Percentiles rank a stretch among this genome's conserved stretches.
phyloP scores from a whole-genome alignment of 225 moss, liverwort and hornwort genomes.

The Neckera pumila region DNA sequence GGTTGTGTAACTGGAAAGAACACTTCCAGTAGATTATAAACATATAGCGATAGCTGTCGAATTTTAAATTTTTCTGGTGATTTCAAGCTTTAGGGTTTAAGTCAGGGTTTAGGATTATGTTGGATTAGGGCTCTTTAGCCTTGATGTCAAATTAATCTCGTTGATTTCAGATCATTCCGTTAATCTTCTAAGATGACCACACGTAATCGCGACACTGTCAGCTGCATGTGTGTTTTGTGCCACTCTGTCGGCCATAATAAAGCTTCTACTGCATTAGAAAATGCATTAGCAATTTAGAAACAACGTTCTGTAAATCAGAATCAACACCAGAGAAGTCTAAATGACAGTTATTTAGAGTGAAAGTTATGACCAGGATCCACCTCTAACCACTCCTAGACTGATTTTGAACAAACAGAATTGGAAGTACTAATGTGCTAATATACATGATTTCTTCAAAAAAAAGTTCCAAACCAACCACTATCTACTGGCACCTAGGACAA shows the following conservation, averaged over 20 bases:
- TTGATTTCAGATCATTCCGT: background rate
- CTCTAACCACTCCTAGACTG: too few species aligned
- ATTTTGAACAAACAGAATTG: background rate
- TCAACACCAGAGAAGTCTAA: background rate
- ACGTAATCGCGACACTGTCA: background rate
- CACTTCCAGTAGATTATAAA: background rate
- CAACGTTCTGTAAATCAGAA: background rate
- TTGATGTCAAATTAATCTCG: background rate
- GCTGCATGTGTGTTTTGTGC: background rate
- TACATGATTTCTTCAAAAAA: background rate
- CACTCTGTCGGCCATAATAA: background rate
- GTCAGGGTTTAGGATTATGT: background rate
- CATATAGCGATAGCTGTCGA: background rate
- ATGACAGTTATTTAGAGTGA: background rate
- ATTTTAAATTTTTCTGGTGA: background rate
- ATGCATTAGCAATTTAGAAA: background rate
- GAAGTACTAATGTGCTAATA: background rate
- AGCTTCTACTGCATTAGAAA: background rate
- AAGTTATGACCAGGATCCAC: background rate
- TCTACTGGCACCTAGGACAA: background rate
- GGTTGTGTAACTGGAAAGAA: background rate
- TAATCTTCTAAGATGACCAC: background rate
- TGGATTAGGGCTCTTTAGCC: background rate
- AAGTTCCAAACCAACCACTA: background rate
- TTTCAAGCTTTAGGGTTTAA: background rate